These are phyloP conservation scores for Ustilago nuda DNA, from an alignment of 1,284 basidiomycete genomes.

Conservation along the genomic window DNA sequence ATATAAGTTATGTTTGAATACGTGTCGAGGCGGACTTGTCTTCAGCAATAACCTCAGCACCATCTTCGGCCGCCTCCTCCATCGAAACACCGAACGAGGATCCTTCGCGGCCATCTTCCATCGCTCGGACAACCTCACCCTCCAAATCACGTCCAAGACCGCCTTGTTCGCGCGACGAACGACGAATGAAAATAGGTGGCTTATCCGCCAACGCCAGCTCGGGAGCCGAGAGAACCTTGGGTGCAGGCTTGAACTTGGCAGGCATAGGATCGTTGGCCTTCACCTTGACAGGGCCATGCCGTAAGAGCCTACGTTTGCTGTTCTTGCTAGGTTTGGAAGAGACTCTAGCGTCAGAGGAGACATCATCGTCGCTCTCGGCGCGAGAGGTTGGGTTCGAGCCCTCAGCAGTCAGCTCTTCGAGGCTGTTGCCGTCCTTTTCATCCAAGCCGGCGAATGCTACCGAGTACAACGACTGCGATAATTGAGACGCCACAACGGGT, in stretches of 20 bases:
- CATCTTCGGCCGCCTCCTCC: slow-evolving; percentile 24
- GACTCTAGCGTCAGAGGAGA: background rate
- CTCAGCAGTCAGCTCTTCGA: slow-evolving; percentile 15
- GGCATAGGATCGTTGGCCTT: slow-evolving; percentile 36
- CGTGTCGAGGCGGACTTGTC: slow-evolving; percentile 14
- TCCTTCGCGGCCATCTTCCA: slow-evolving; percentile 44
- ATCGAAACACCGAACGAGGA: slow-evolving; percentile 40
- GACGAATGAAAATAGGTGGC: slow-evolving; percentile 51
- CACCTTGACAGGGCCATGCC: slow-evolving; percentile 46
- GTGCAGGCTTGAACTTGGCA: slow-evolving; percentile 18
- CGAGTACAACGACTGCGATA: slow-evolving; percentile 5
- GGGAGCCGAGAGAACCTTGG: slow-evolving; percentile 38
- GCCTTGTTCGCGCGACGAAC: slow-evolving; percentile 58
- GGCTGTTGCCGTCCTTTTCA: background rate
- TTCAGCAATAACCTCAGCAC: background rate
- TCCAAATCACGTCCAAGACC: slow-evolving; percentile 63
- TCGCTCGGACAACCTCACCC: slow-evolving; percentile 55
- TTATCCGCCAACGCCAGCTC: slow-evolving; percentile 45
- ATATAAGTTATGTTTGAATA: slow-evolving; percentile 8
- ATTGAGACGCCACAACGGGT: slow-evolving; percentile 7
- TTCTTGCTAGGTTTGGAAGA: slow-evolving; percentile 23
- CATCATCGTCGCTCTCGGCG: slow-evolving; percentile 35
- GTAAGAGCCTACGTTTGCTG: slow-evolving; percentile 33
- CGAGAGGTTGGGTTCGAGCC: slow-evolving; percentile 9
- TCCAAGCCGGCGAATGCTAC: slow-evolving; percentile 2